Conservation (phyloP, 2,329 filamentous ascomycete genomes). For the Fusarium pseudoanthophilum region DNA sequence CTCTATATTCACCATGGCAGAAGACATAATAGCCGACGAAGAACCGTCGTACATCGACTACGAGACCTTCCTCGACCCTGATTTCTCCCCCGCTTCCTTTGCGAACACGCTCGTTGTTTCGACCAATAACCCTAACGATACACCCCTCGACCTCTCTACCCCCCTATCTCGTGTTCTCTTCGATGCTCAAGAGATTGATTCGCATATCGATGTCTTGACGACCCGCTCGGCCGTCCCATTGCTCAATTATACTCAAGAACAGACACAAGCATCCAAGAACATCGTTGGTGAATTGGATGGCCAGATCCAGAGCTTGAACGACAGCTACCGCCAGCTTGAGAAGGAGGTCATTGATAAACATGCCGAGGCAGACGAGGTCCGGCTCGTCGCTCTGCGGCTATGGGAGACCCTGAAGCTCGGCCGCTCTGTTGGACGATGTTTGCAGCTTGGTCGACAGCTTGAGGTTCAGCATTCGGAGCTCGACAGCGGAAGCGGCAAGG, state of each 20-base stretch:
- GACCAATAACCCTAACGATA: constrained; percentile 93
- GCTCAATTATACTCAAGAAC: constrained; percentile 78
- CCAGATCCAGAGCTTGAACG: constrained; percentile 82
- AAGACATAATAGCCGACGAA: constrained; percentile 47
- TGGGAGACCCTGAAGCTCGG: constrained; percentile 84
- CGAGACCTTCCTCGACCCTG: constrained; percentile 85
- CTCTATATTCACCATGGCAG: constrained; percentile 13
- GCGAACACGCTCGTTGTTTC: constrained; percentile 88
- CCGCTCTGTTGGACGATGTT: constrained; percentile 78
- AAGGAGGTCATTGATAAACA: constrained; percentile 88
- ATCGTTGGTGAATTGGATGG: constrained; percentile 82
- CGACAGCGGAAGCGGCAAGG: constrained; percentile 57
- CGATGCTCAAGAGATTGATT: constrained; percentile 96
- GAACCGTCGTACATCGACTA: constrained; percentile 94
- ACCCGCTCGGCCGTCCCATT: constrained; percentile 85
- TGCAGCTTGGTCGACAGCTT: constrained; percentile 85
- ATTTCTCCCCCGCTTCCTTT: constrained; percentile 83
- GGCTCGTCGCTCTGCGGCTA: constrained; percentile 78
- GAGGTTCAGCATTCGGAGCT: constrained; percentile 84
- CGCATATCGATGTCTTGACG: constrained; percentile 90
- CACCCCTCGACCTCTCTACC: constrained; percentile 90
- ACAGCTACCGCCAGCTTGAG: constrained; percentile 86
- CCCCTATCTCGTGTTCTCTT: constrained; percentile 94
- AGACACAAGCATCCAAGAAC: constrained; percentile 76
- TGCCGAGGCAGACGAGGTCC: constrained; percentile 85